These are phyloP conservation scores for Dioszegia aurantiaca DNA, from an alignment of 768 basidiomycete species.

Conservation along the genomic window DNA sequence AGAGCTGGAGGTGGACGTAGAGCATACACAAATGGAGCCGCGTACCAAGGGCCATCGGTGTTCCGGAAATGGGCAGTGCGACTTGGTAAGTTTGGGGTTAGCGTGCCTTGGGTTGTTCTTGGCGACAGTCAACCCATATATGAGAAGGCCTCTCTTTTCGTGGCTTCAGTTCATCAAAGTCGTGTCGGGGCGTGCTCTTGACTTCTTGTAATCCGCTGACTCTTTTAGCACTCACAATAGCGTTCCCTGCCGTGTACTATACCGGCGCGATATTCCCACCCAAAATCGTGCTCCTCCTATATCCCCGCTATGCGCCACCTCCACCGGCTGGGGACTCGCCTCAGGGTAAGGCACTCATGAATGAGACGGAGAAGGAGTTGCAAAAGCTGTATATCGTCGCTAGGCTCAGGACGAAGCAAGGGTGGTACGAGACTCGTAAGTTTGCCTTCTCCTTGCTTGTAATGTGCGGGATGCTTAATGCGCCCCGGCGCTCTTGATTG, in stretches of 20 bases:
- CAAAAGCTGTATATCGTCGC: constrained; percentile 65
- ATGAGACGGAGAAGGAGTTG: constrained; percentile 65
- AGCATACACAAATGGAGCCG: constrained; percentile 6
- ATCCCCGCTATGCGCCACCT: constrained; percentile 72
- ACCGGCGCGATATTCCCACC: constrained; percentile 47
- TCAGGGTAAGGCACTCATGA: constrained; percentile 62
- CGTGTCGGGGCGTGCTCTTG: no score
- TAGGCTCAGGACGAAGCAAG: constrained; percentile 56
- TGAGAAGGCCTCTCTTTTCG: no score
- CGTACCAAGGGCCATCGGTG: constrained; percentile 20
- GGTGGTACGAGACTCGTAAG: constrained; percentile 53
- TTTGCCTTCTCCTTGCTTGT: constrained; percentile 6
- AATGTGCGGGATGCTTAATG: no score
- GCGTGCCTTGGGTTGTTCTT: not conserved
- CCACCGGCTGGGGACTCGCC: constrained; percentile 63
- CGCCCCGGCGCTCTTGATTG: no score
- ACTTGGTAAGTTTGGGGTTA: constrained; percentile 27
- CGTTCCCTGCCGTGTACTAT: constrained; percentile 44
- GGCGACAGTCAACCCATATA: not conserved
- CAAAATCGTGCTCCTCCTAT: constrained; percentile 58
- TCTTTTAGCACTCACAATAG: constrained; percentile 33
- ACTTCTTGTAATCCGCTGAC: no score
- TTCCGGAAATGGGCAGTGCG: constrained; percentile 35
- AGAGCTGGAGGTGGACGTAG: not conserved
- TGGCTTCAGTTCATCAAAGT: no score